phyloP scores from a whole-genome alignment of 208 protist genomes.

The Trypanosoma conorhini region DNA sequence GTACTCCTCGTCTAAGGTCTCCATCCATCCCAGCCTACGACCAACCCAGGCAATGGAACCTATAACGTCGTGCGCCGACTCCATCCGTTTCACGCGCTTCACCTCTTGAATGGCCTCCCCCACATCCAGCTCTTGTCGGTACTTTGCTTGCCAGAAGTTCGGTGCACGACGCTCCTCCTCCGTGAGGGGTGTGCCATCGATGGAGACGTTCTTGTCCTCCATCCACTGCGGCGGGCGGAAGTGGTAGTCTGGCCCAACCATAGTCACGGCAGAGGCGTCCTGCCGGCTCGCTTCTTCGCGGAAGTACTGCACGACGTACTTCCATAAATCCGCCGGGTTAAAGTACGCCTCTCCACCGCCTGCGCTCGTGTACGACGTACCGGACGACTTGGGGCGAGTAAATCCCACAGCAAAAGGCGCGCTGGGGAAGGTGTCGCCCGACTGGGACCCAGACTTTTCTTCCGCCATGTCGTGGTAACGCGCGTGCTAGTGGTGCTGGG shows the following conservation, averaged over 20 bases:
- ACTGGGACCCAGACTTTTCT: slow-evolving; percentile 13
- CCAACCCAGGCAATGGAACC: slow-evolving; percentile 37
- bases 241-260: slow-evolving; percentile 50
- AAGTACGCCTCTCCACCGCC: slow-evolving; percentile 40
- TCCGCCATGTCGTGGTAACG: slow-evolving; percentile 30
- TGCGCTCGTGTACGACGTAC: slow-evolving; percentile 31
- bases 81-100: slow-evolving; percentile 45
- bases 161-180: slow-evolving; percentile 36
- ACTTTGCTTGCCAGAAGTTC: slow-evolving; percentile 55
- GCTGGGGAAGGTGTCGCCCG: background rate
- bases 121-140: slow-evolving; percentile 72
- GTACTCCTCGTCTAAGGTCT: slow-evolving; percentile 54
- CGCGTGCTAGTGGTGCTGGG: too few species aligned
- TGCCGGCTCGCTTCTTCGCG: slow-evolving; percentile 29
- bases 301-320: slow-evolving; percentile 26
- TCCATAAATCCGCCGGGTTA: slow-evolving; percentile 22
- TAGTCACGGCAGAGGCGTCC: slow-evolving; percentile 4
- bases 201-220: slow-evolving; percentile 76
- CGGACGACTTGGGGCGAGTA: slow-evolving; percentile 18
- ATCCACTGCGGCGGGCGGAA: slow-evolving; percentile 72
- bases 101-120: slow-evolving; percentile 72
- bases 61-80: slow-evolving; percentile 61
- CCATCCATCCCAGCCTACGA: slow-evolving; percentile 48
- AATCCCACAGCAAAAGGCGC: background rate
- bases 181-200: slow-evolving; percentile 68